These are phyloP conservation scores for Areca catechu DNA, from an alignment of 176 grass and related monocot species.

Conservation along the genomic window DNA sequence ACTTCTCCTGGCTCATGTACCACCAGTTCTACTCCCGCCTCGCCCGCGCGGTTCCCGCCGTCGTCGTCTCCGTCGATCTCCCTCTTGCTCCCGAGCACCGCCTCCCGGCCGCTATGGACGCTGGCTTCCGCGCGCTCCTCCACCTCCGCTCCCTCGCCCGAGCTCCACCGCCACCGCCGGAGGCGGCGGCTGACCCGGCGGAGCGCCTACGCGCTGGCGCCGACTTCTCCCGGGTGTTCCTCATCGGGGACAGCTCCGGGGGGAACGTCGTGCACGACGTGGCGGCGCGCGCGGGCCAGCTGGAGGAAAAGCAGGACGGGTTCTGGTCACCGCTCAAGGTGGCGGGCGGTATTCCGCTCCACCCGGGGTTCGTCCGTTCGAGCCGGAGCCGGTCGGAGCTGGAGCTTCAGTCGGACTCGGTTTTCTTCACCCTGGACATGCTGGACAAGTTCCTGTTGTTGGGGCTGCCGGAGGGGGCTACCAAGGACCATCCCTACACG, in stretches of 20 bases:
- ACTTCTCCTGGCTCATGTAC: slow-evolving; percentile 28
- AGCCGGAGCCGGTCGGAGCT: slow-evolving; percentile 65
- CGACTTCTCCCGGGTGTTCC: slow-evolving; percentile 48
- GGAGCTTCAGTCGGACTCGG: slow-evolving; percentile 30
- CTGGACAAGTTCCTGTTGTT: slow-evolving; percentile 58
- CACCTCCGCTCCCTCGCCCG: slow-evolving; percentile 24
- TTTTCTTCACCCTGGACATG: slow-evolving; percentile 91
- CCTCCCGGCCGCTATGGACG: slow-evolving; percentile 44
- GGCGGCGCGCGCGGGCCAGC: slow-evolving; percentile 16
- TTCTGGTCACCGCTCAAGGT: slow-evolving; percentile 44
- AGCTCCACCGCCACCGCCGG: no score
- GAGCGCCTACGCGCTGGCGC: neutral
- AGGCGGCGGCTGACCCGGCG: neutral
- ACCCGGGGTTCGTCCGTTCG: slow-evolving; percentile 74
- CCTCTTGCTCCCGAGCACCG: slow-evolving; percentile 62
- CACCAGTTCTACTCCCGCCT: slow-evolving; percentile 38
- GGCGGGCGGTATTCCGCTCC: slow-evolving; percentile 57
- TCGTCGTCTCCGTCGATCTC: slow-evolving; percentile 51
- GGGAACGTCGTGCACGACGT: slow-evolving; percentile 45
- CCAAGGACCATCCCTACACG: slow-evolving; percentile 75
- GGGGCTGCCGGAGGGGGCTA: slow-evolving; percentile 49
- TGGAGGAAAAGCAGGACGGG: neutral
- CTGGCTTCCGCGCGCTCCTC: slow-evolving; percentile 36
- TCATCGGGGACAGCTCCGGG: slow-evolving; percentile 39
- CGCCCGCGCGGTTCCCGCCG: neutral